Percentiles rank a stretch among this genome's conserved stretches.
Conservation (phyloP, 371 early-diverging fungal genomes). For the Rhizopus arrhizus region DNA sequence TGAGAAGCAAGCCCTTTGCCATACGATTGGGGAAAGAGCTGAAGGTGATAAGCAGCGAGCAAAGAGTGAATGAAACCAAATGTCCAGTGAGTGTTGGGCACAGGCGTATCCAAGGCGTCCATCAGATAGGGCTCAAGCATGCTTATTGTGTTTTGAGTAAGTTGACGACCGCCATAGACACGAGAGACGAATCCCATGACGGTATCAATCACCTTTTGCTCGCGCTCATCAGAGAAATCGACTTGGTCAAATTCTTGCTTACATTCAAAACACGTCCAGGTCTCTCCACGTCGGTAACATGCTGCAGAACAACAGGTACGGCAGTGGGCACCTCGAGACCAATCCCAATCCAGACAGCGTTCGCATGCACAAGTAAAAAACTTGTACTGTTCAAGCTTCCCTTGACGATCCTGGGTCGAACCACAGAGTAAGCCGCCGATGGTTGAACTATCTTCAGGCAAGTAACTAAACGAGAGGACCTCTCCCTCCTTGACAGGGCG, state of each 20-base stretch:
- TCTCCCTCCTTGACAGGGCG: conserved; percentile 37
- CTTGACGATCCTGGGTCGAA: conserved; percentile 32
- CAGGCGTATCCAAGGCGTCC: conserved; percentile 29
- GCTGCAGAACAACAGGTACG: conserved; percentile 9
- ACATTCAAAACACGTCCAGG: conserved; percentile 33
- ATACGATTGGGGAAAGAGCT: conserved; percentile 41
- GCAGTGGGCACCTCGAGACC: conserved; percentile 35
- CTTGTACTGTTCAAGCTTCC: conserved; percentile 43
- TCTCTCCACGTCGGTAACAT: conserved; percentile 1
- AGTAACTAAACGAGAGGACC: conserved; percentile 44
- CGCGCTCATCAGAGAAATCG: conserved; percentile 28
- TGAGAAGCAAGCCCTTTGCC: conserved; percentile 47
- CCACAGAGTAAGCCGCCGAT: conserved; percentile 51
- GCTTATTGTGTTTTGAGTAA: conserved; percentile 31
- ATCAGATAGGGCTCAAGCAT: conserved; percentile 49
- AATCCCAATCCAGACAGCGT: conserved; percentile 44
- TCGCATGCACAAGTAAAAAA: conserved; percentile 49
- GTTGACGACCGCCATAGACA: conserved; percentile 25
- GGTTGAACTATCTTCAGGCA: conserved; percentile 49
- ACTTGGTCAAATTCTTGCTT: not conserved
- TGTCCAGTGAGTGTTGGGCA: conserved; percentile 45
- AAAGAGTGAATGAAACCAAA: conserved; percentile 39
- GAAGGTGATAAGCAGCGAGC: conserved; percentile 43
- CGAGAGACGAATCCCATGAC: conserved; percentile 37
- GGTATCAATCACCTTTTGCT: conserved; percentile 31